Conservation (phyloP, 2,329 filamentous ascomycete species). For the Penicillium rolfsii region DNA sequence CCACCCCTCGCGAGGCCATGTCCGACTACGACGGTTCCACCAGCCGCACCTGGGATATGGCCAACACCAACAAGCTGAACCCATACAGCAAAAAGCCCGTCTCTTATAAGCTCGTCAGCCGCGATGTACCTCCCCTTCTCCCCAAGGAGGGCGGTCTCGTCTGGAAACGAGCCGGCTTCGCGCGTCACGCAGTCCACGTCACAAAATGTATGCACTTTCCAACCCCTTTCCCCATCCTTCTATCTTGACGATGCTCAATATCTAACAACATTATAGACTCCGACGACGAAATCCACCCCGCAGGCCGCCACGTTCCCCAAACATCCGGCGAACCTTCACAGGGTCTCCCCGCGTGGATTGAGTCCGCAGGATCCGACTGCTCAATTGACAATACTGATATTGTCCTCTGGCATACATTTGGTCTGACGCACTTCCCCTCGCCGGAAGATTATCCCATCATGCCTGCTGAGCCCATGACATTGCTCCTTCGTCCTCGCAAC, state of each 20-base stretch:
- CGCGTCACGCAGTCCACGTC: constrained; percentile 82
- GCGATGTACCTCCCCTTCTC: constrained; percentile 77
- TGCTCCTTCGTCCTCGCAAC: constrained; percentile 76
- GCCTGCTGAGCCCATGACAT: constrained; percentile 82
- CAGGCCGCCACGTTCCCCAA: constrained; percentile 84
- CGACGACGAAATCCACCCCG: constrained; percentile 81
- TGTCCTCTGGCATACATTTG: constrained; percentile 93
- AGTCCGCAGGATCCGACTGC: constrained; percentile 63
- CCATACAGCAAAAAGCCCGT: constrained; percentile 82
- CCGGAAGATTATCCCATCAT: constrained; percentile 93
- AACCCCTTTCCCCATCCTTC: background rate
- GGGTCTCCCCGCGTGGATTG: constrained; percentile 76
- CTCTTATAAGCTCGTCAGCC: constrained; percentile 85
- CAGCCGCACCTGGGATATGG: constrained; percentile 86
- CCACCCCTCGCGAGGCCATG: constrained; percentile 67
- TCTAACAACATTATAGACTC: constrained; percentile 56
- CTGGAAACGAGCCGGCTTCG: constrained; percentile 88
- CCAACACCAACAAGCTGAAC: constrained; percentile 81
- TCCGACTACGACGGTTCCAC: constrained; percentile 82
- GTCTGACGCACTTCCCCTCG: constrained; percentile 83
- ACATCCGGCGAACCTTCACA: constrained; percentile 77
- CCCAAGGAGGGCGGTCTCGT: constrained; percentile 81
- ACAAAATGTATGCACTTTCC: constrained; percentile 72
- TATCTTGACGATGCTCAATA: background rate
- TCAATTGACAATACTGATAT: constrained; percentile 80